Conservation (phyloP, 2,329 filamentous ascomycete genomes). For the Talaromyces sp. region DNA sequence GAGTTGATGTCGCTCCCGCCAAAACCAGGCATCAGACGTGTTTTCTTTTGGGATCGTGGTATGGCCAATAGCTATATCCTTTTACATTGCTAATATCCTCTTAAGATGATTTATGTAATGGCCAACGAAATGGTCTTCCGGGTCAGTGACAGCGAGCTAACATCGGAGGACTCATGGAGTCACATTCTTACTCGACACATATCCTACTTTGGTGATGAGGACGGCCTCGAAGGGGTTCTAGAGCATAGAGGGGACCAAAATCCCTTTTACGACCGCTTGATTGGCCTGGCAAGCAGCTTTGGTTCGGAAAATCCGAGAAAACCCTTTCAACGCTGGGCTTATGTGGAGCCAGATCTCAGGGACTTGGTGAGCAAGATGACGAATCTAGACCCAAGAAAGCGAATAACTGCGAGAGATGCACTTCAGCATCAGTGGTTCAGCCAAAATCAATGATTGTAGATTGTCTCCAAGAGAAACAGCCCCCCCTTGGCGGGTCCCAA, state of each 20-base stretch:
- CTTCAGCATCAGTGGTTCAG: constrained; percentile 27
- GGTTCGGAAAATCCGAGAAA: constrained; percentile 31
- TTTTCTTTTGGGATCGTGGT: neutral
- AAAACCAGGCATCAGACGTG: neutral
- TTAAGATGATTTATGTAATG: neutral
- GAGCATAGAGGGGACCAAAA: constrained; percentile 31
- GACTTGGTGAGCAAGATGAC: constrained; percentile 23
- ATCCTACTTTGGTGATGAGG: constrained; percentile 37
- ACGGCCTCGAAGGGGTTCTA: constrained; percentile 20
- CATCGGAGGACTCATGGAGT: constrained; percentile 15
- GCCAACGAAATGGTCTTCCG: constrained; percentile 23
- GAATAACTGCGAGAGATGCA: constrained; percentile 26
- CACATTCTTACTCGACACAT: constrained; percentile 32
- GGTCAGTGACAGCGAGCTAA: constrained; percentile 17
- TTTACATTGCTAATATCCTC: neutral
- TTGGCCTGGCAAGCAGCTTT: constrained; percentile 34
- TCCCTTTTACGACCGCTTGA: constrained; percentile 24
- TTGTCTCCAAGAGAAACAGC: too few species aligned
- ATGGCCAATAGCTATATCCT: neutral
- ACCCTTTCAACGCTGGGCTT: constrained; percentile 37
- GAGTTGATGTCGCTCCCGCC: neutral
- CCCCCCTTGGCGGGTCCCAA: too few species aligned
- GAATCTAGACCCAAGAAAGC: constrained; percentile 22
- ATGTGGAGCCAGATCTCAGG: constrained; percentile 27
- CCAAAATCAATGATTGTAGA: neutral